These are phyloP conservation scores for Talaromyces amestolkiae DNA, from an alignment of 2,329 filamentous ascomycete genomes.

Conservation along the genomic window DNA sequence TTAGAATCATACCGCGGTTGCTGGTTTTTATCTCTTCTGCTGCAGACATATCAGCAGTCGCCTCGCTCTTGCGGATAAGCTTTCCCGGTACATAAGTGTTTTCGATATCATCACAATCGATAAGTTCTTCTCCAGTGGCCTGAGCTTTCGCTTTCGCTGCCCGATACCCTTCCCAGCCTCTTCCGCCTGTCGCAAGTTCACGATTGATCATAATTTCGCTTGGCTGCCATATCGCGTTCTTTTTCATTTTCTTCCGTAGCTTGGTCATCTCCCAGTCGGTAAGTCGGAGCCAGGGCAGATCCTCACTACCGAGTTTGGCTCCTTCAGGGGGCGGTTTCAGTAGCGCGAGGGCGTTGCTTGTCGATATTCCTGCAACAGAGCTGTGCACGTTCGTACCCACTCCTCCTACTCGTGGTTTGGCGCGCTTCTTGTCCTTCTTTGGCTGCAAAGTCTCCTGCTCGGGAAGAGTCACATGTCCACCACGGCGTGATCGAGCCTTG, in stretches of 20 bases:
- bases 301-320: slow-evolving; percentile 59
- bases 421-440: slow-evolving; percentile 45
- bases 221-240: slow-evolving; percentile 67
- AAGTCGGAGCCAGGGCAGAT: slow-evolving; percentile 62
- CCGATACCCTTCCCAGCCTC: slow-evolving; percentile 52
- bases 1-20: slow-evolving; percentile 60
- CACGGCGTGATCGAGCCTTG: slow-evolving; percentile 17
- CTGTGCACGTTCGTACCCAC: slow-evolving; percentile 54
- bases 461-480: slow-evolving; percentile 12
- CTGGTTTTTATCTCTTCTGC: slow-evolving; percentile 52
- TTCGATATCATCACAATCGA: slow-evolving; percentile 54
- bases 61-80: slow-evolving; percentile 42
- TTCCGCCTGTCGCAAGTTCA: slow-evolving; percentile 59
- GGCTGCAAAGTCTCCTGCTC: slow-evolving; percentile 24
- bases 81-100: slow-evolving; percentile 39
- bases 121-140: slow-evolving; percentile 52
- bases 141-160: slow-evolving; percentile 53
- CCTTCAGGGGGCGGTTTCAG: slow-evolving; percentile 60
- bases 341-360: slow-evolving; percentile 59
- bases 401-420: slow-evolving; percentile 25
- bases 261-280: slow-evolving; percentile 68
- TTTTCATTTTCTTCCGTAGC: slow-evolving; percentile 67
- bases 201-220: slow-evolving; percentile 66
- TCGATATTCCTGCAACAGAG: slow-evolving; percentile 57
- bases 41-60: slow-evolving; percentile 35